Evolutionary conservation across 2,329 filamentous ascomycete species (phyloP), one percentile per base, ranked within the genome.

Genomic region (Hypoxylon sp.): DNA sequence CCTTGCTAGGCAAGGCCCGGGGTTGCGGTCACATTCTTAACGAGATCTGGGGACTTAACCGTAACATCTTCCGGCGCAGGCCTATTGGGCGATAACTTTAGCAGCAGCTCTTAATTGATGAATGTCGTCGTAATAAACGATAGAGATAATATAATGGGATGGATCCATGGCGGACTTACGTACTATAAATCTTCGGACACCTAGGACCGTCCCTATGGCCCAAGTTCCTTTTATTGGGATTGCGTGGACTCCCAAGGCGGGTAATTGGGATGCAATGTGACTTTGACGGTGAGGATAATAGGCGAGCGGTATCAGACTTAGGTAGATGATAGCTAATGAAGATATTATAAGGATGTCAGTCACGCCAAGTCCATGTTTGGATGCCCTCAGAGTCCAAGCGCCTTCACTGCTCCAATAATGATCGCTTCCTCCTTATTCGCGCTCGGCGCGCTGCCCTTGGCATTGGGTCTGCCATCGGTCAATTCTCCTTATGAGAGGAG

Each of bases 401-500:
- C 6, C 14, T 12, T 16, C 11, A 43, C 27, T 23, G 34, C 16
- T 59, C 11, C 34, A 34, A 51, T 63, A 34, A 66, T 66, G 63
- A 2, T 66, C 19, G 41, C 54, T 45, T 34, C 45, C 8, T 34
- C 43, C 19, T 29, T 63, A 0, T 43, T 65, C 7, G 29, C 30
- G 19, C 48, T 66, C 7, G 37, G 53, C 11, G 27, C 14, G 16
- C 29, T 66, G 12, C 58, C 52, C 37, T 14, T 55, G 16, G 30
- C 37, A 7, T 47, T 41, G 8, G 34, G 58, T 14, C 32, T 66
- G 2, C 27, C 48, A 30, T 39, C 61, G 16, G 29, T 11, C 5
- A 39, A 60, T n/a, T 11, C 39, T n/a, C 57, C 64, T 16, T 67
- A 65, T 16, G 60, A 66, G 41, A 61, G 63, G 46, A 70, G 59